phyloP scores from a whole-genome alignment of 1,139 yeast genomes.

The Blastobotrys capitulatus region DNA sequence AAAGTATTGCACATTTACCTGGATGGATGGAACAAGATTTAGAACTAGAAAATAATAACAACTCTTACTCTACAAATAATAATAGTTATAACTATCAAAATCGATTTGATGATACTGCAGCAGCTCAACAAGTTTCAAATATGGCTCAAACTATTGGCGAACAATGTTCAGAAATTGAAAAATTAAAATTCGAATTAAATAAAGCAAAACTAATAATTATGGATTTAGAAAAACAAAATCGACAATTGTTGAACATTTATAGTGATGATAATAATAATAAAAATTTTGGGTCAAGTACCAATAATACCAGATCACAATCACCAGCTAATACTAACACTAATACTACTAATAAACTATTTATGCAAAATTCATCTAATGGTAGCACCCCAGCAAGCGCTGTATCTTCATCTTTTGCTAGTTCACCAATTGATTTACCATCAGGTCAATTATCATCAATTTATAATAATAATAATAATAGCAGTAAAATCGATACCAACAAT shows the following conservation, averaged over 20 bases:
- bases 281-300: background rate
- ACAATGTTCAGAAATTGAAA: conserved; percentile 9
- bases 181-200: conserved; percentile 8
- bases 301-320: background rate
- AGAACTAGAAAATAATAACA: conserved; percentile 1
- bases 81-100: background rate
- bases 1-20: conserved; percentile 4
- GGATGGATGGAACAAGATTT: conserved; percentile 13
- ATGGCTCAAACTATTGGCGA: conserved; percentile 10
- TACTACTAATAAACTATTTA: background rate
- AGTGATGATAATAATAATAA: background rate
- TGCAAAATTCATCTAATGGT: too few relatives aligned
- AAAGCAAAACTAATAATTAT: background rate
- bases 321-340: background rate
- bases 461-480: too few relatives aligned
- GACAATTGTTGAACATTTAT: background rate
- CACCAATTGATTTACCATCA: too few relatives aligned
- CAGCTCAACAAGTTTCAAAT: conserved; percentile 3
- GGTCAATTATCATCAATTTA: too few relatives aligned
- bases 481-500: too few relatives aligned
- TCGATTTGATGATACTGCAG: background rate
- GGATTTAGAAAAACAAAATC: conserved; percentile 5
- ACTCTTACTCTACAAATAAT: background rate
- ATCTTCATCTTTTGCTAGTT: too few relatives aligned
- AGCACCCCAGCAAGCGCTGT: too few relatives aligned